These are phyloP conservation scores for Trichoderma gamsii DNA, from an alignment of 495 filamentous ascomycete species.

Conservation along the genomic window DNA sequence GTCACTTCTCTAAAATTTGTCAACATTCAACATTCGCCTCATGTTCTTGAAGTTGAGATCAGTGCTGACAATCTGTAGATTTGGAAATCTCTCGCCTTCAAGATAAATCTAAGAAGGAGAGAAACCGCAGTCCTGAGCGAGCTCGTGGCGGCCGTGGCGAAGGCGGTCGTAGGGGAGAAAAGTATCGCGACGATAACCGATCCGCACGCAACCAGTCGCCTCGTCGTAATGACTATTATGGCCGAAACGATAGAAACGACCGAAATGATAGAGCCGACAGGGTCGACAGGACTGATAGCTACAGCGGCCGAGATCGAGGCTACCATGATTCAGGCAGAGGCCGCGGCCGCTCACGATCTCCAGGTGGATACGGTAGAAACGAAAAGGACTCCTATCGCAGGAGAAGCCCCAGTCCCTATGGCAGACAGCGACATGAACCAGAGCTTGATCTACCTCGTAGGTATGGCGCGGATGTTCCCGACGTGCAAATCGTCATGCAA, in stretches of 20 bases:
- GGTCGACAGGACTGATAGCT: not conserved
- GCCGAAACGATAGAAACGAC: constrained; percentile 24
- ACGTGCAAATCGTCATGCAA: constrained; percentile 80
- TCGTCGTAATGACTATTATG: constrained; percentile 38
- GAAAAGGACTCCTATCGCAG: constrained; percentile 51
- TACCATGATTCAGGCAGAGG: constrained; percentile 34
- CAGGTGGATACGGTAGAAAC: constrained; percentile 38
- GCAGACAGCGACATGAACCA: constrained; percentile 50
- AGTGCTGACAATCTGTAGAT: constrained; percentile 47
- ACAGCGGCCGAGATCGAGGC: constrained; percentile 30
- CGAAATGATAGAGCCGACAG: constrained; percentile 16
- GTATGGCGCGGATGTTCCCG: constrained; percentile 71
- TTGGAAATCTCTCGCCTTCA: constrained; percentile 90
- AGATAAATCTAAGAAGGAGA: constrained; percentile 56
- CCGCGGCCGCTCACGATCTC: constrained; percentile 64
- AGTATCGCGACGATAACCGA: constrained; percentile 63
- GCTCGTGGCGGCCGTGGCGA: constrained; percentile 25
- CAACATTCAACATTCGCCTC: no score
- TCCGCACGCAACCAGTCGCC: constrained; percentile 48
- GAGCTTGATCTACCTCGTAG: constrained; percentile 68
- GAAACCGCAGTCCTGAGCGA: constrained; percentile 34
- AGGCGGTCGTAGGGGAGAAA: constrained; percentile 24
- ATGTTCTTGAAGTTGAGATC: constrained; percentile 13
- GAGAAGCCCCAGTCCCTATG: constrained; percentile 59
- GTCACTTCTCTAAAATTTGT: constrained; percentile 30